Conservation (phyloP, 495 filamentous ascomycete genomes). For the Penicillium lividum region DNA sequence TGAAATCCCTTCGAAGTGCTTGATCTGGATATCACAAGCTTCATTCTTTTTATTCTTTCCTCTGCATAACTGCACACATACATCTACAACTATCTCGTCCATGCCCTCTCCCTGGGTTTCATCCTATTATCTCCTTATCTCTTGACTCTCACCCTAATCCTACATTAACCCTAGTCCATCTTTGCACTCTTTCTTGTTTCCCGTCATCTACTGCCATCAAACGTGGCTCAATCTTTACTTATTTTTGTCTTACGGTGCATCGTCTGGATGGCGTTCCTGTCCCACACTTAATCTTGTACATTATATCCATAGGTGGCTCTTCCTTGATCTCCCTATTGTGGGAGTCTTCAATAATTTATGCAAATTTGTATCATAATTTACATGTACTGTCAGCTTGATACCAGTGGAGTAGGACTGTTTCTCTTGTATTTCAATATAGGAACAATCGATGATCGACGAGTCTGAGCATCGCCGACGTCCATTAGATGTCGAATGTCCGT, state of each 20-base stretch:
- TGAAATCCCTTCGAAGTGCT: constrained; percentile 12
- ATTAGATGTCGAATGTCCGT: no score
- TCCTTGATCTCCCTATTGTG: not conserved
- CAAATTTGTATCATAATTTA: no score
- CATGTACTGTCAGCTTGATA: no score
- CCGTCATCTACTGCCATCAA: not conserved
- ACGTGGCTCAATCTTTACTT: not conserved
- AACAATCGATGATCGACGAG: no score
- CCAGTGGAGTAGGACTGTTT: no score
- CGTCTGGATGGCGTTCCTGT: constrained; percentile 3
- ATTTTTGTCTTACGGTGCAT: constrained; percentile 13
- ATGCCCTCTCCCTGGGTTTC: not conserved
- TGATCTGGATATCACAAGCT: constrained; percentile 1
- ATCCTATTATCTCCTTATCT: constrained; percentile 7
- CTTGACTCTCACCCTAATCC: constrained; percentile 1
- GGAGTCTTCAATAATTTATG: not conserved
- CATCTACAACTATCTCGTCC: not conserved
- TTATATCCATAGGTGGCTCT: not conserved
- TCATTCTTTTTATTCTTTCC: constrained; percentile 2
- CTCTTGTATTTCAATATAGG: no score
- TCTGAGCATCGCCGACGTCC: no score
- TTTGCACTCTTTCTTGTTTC: constrained; percentile 1
- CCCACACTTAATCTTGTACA: not conserved
- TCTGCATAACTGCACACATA: not conserved
- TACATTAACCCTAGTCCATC: constrained; percentile 3